A percentile compares a stretch with the other conserved stretches of the same genome.
Conservation (phyloP, 805 yeast genomes). For the Barnettozyma vustinii region DNA sequence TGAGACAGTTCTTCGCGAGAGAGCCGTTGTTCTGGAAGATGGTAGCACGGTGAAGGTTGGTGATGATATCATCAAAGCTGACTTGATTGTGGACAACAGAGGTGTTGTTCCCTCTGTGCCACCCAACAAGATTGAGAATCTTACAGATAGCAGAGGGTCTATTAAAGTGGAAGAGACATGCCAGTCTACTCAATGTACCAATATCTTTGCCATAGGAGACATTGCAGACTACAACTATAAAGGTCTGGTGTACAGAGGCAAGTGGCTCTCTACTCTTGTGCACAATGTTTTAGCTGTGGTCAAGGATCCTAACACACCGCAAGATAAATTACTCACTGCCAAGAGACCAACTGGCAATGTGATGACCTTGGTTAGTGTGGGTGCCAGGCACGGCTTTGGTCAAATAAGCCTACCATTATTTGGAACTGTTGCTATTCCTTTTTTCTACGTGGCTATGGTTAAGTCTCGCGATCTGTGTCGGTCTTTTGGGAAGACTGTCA, state of each 20-base stretch:
- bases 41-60: slow-evolving; percentile 3
- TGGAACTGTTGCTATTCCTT: not conserved
- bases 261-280: slow-evolving; percentile 12
- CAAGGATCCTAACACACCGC: not conserved
- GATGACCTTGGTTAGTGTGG: slow-evolving; percentile 1
- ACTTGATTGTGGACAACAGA: not conserved
- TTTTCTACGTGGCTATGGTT: not conserved
- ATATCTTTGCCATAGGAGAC: slow-evolving; percentile 32
- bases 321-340: not conserved
- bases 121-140: not conserved
- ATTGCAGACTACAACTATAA: slow-evolving; percentile 19
- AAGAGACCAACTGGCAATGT: not conserved
- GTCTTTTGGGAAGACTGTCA: not conserved
- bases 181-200: slow-evolving; percentile 5
- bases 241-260: slow-evolving; percentile 11
- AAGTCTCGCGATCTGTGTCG: not conserved
- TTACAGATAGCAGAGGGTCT: slow-evolving; percentile 6
- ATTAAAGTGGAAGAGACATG: slow-evolving; percentile 9
- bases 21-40: slow-evolving; percentile 4
- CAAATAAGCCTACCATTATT: not conserved
- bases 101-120: slow-evolving; percentile 15
- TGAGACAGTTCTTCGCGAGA: slow-evolving; percentile 7
- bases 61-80: slow-evolving; percentile 6
- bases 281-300: slow-evolving; percentile 13
- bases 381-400: slow-evolving; percentile 1